Evolutionary conservation across 176 grass and related monocot species (phyloP), one percentile per base, ranked within the genome.

Genomic region (Eragrostis nindensis): DNA sequence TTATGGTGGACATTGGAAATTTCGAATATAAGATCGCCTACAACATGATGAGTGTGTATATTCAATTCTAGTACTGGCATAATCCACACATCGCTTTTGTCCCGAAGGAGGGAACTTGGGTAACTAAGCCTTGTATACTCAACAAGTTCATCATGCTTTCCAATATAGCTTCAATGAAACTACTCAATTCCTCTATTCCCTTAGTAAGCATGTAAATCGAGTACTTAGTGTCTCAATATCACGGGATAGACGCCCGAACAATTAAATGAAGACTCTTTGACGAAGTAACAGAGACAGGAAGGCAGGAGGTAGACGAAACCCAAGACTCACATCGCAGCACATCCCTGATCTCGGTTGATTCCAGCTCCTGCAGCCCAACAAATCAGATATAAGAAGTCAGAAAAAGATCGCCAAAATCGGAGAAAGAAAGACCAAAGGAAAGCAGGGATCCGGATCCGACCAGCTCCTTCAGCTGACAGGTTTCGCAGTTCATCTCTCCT

Each of bases 391-490:
- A 82, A n/a, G 9, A 6, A 50, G 9, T 13, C 42, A 39, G 49
- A 75, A 32, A 16, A 7, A 80, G 17, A 16, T 44, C 24, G 12
- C 80, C 64, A 49, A 41, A 56, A 39, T 47, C 5, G 6, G n/a
- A 0, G 10, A 19, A 82, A 8, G 66, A 17, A 69, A 15, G 76
- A 52, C n/a, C 21, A 68, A 62, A 69, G 19, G 14, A 59, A 17
- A 64, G 39, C 40, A 59, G 24, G 74, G 32, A 6, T 26, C 22
- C 5, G 27, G 46, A 72, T 78, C 74, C 24, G 11, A 91, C 89
- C 41, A 91, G 80, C 29, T 91, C 89, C 73, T 91, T 91, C 50
- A 91, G 62, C 56, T 91, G 89, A 61, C 85, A 91, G 12, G 89
- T 91, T 53, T 87, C 89, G 80, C 89, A 91, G 70, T 91, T 91